Percentiles rank a stretch among this genome's conserved stretches.
These are phyloP conservation scores for Zymoseptoria brevis DNA, from an alignment of 2,329 filamentous ascomycete species.

Conservation along the genomic window DNA sequence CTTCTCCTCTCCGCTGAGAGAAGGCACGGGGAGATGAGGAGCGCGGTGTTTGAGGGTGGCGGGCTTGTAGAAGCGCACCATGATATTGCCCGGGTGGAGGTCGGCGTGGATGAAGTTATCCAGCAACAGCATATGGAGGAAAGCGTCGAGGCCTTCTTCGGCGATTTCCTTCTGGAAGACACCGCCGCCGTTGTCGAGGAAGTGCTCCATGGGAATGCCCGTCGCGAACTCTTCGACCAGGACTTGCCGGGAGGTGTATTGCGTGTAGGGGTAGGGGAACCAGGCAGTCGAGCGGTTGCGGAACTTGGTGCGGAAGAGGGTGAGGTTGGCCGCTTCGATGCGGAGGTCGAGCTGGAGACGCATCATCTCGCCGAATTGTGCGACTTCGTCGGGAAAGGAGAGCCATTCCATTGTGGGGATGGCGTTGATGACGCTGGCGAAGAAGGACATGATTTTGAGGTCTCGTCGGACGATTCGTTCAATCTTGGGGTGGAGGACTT, in stretches of 20 bases:
- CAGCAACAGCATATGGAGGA: constrained; percentile 89
- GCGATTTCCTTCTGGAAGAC: constrained; percentile 92
- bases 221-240: constrained; percentile 93
- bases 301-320: constrained; percentile 84
- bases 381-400: constrained; percentile 87
- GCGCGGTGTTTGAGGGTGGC: constrained; percentile 55
- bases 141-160: constrained; percentile 88
- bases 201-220: constrained; percentile 82
- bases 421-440: constrained; percentile 72
- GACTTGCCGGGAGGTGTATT: constrained; percentile 86
- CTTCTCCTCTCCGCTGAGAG: constrained; percentile 1
- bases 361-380: constrained; percentile 98
- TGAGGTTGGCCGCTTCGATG: constrained; percentile 87
- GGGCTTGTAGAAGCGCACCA: constrained; percentile 95
- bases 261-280: constrained; percentile 90
- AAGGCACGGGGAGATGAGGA: constrained; percentile 4
- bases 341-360: constrained; percentile 88
- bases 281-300: constrained; percentile 82
- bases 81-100: constrained; percentile 94
- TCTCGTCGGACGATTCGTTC: constrained; percentile 87
- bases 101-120: constrained; percentile 98
- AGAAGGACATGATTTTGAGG: constrained; percentile 86
- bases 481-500: constrained; percentile 86
- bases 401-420: constrained; percentile 97
- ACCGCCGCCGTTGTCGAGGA: constrained; percentile 84